Conservation (phyloP, 2,329 filamentous ascomycete genomes). For the Colletotrichum eremochloae region DNA sequence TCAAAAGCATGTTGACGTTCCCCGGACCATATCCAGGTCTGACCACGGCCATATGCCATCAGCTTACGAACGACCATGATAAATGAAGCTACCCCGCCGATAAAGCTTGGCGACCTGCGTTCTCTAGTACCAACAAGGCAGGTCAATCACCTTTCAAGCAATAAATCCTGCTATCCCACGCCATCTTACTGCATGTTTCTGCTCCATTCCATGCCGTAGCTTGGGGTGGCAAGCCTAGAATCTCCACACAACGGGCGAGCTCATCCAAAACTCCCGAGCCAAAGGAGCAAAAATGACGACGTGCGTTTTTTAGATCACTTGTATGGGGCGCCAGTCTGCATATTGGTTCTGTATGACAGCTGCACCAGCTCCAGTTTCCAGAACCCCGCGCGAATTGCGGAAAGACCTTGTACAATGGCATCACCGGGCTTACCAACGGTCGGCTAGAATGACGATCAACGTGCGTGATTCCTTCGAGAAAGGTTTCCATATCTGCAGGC, state of each 20-base stretch:
- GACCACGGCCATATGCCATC: conserved; percentile 7
- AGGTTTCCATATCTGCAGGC: neutral
- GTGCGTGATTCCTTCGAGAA: neutral
- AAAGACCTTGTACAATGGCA: conserved; percentile 16
- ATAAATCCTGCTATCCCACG: conserved; percentile 1
- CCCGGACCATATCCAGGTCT: neutral
- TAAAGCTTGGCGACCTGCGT: conserved; percentile 22
- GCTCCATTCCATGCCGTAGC: too few species aligned
- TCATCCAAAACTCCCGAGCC: conserved; percentile 7
- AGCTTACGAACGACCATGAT: conserved; percentile 10
- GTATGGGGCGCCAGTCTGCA: neutral
- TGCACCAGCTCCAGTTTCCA: neutral
- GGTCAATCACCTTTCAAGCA: conserved; percentile 21
- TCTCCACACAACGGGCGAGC: neutral
- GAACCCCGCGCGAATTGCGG: neutral
- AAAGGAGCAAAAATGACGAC: conserved; percentile 17
- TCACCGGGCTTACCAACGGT: conserved; percentile 7
- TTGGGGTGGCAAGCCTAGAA: neutral
- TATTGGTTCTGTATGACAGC: neutral
- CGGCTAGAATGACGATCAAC: neutral
- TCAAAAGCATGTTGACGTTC: neutral
- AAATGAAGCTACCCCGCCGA: conserved; percentile 18
- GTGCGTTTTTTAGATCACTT: neutral
- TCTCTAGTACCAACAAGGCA: conserved; percentile 36
- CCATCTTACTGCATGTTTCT: conserved; percentile 10